phyloP scores from a whole-genome alignment of 352 stramenopile species.

The Phytophthora idaei region DNA sequence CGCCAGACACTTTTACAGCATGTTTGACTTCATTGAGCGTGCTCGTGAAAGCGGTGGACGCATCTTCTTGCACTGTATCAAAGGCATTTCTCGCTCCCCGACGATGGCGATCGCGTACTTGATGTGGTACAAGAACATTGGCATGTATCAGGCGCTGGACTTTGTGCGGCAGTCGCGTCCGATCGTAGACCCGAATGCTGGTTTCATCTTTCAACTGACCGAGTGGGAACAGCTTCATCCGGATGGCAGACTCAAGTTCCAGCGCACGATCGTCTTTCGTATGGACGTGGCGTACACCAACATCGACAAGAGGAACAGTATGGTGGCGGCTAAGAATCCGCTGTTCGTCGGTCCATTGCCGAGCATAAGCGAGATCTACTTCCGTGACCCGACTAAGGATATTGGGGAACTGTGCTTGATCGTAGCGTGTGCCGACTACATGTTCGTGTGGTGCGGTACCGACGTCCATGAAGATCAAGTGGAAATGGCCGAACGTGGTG shows the following conservation, averaged over 20 bases:
- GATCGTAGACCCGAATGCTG: slow-evolving; percentile 85
- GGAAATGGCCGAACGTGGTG: slow-evolving; percentile 64
- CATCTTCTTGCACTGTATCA: slow-evolving; percentile 89
- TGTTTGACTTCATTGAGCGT: slow-evolving; percentile 90
- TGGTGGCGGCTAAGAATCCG: slow-evolving; percentile 45
- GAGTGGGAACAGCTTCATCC: slow-evolving; percentile 84
- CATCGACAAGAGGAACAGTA: slow-evolving; percentile 29
- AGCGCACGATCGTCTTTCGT: slow-evolving; percentile 68
- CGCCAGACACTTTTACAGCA: slow-evolving; percentile 83
- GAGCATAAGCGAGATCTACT: slow-evolving; percentile 53
- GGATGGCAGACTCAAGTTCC: slow-evolving; percentile 52
- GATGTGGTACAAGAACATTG: slow-evolving; percentile 88
- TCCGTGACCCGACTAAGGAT: slow-evolving; percentile 64
- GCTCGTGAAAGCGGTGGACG: slow-evolving; percentile 69
- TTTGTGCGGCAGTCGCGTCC: slow-evolving; percentile 75
- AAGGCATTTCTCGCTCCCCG: slow-evolving; percentile 87
- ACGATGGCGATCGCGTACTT: slow-evolving; percentile 90
- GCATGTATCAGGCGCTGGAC: slow-evolving; percentile 82
- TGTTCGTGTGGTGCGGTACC: slow-evolving; percentile 84
- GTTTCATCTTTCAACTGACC: slow-evolving; percentile 90
- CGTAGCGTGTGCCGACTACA: slow-evolving; percentile 71
- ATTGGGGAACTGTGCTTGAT: slow-evolving; percentile 69
- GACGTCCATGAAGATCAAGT: slow-evolving; percentile 56
- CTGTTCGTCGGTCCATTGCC: slow-evolving; percentile 65
- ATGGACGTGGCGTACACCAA: slow-evolving; percentile 60